A percentile compares a stretch with the other conserved stretches of the same genome.
Evolutionary conservation across 1,139 yeast genomes (phyloP).

Genomic region (Saccharomyces hybrid): DNA sequence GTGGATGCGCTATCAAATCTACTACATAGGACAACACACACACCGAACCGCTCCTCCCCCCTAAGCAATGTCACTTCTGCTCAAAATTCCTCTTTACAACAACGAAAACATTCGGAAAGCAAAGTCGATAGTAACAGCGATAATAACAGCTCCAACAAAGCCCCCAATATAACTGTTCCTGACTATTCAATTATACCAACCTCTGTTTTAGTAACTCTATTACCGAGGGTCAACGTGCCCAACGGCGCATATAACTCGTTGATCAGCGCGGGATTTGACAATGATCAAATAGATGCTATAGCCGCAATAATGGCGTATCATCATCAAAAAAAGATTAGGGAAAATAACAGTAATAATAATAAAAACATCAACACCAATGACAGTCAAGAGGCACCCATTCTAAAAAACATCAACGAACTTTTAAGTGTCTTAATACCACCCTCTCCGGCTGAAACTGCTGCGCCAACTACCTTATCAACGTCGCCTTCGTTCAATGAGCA

Average conservation of each 20-base stretch:
- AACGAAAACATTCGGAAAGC: constrained; percentile 1
- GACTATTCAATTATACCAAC: constrained; percentile 31
- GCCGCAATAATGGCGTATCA: constrained; percentile 69
- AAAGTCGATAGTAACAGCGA: neutral
- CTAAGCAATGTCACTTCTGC: constrained; percentile 14
- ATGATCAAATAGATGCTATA: constrained; percentile 62
- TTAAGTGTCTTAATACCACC: neutral
- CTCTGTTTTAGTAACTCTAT: constrained; percentile 26
- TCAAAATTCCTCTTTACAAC: constrained; percentile 1
- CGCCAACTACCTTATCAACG: neutral
- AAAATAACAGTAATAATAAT: neutral
- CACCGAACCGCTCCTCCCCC: constrained; percentile 20
- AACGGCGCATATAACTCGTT: constrained; percentile 61
- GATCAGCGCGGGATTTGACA: constrained; percentile 56
- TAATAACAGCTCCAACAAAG: constrained; percentile 3
- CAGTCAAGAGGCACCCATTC: constrained; percentile 1
- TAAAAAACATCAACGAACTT: neutral
- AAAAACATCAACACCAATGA: neutral
- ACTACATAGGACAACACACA: constrained; percentile 4
- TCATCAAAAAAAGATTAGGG: constrained; percentile 33
- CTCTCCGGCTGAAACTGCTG: neutral
- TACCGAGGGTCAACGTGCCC: constrained; percentile 63
- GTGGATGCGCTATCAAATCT: neutral
- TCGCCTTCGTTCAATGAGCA: neutral
- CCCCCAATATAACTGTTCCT: constrained; percentile 24